Evolutionary conservation across 805 yeast genomes (phyloP).

Genomic region (Wickerhamiella slavikovae): DNA sequence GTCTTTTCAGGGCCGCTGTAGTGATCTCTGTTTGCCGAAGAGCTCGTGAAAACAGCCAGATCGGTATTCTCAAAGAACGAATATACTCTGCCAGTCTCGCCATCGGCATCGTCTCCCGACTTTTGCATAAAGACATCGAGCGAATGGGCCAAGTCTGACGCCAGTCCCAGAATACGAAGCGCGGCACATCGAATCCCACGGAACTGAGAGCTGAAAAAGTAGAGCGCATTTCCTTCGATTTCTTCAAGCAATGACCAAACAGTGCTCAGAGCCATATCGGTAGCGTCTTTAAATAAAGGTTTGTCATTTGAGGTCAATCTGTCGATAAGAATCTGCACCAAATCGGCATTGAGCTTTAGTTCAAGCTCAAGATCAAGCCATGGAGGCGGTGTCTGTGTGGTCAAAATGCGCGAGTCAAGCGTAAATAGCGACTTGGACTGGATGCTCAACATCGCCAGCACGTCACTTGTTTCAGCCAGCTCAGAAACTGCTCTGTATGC

Average conservation of each 20-base stretch:
- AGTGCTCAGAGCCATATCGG: constrained; percentile 16
- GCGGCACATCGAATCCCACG: constrained; percentile 55
- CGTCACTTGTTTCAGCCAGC: constrained; percentile 47
- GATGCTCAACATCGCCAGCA: constrained; percentile 46
- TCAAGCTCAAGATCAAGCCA: constrained; percentile 40
- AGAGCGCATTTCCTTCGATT: constrained; percentile 87
- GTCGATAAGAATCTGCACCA: constrained; percentile 59
- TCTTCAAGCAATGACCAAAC: constrained; percentile 79
- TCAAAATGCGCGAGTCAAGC: constrained; percentile 34
- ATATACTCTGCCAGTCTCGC: constrained; percentile 23
- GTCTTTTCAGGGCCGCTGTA: constrained; percentile 53
- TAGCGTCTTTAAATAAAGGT: constrained; percentile 4
- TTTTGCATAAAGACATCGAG: constrained; percentile 41
- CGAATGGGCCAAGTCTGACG: constrained; percentile 76
- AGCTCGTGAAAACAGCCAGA: constrained; percentile 38
- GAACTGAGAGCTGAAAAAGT: constrained; percentile 79
- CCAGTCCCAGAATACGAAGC: constrained; percentile 48
- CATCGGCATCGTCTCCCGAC: too few relatives aligned
- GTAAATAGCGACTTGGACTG: constrained; percentile 68
- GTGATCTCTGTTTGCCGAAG: constrained; percentile 25
- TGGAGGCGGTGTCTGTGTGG: constrained; percentile 33
- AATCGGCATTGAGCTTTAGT: constrained; percentile 50
- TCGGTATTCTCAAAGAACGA: constrained; percentile 58
- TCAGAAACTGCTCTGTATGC: constrained; percentile 42
- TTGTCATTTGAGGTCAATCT: constrained; percentile 10